A percentile compares a stretch with the other conserved stretches of the same genome.
Evolutionary conservation across 2,329 filamentous ascomycete genomes (phyloP).

Genomic region (Nectriaceae sp.): DNA sequence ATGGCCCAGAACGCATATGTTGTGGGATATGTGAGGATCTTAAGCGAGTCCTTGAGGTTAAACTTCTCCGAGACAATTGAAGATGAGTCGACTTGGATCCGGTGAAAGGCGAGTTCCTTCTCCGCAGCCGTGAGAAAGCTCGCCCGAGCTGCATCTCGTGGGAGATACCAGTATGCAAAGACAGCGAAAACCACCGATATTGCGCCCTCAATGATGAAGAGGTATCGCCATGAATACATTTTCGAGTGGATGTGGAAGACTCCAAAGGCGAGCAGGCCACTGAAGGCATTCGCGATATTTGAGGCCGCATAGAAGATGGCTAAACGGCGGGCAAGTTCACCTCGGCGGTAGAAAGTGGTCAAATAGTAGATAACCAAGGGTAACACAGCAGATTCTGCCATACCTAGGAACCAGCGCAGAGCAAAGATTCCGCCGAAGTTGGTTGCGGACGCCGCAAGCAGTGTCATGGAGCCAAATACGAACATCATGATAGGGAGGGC

Average conservation of each 20-base stretch:
- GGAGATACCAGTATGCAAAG: constrained; percentile 71
- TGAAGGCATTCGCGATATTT: constrained; percentile 66
- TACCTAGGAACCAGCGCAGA: constrained; percentile 54
- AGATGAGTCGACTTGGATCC: constrained; percentile 74
- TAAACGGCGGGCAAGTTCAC: constrained; percentile 44
- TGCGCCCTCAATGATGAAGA: constrained; percentile 56
- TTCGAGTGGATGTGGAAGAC: constrained; percentile 48
- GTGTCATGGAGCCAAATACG: constrained; percentile 66
- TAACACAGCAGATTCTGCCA: constrained; percentile 56
- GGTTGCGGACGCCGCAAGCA: constrained; percentile 54
- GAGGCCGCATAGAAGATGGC: constrained; percentile 76
- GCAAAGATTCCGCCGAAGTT: constrained; percentile 53
- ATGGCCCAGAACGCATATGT: constrained; percentile 53
- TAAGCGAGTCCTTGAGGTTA: constrained; percentile 50
- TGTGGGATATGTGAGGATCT: constrained; percentile 52
- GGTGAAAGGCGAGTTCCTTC: constrained; percentile 66
- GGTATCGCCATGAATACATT: constrained; percentile 48
- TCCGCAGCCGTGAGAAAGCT: constrained; percentile 67
- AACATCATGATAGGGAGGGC: constrained; percentile 73
- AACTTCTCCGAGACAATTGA: constrained; percentile 58
- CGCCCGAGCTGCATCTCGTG: constrained; percentile 62
- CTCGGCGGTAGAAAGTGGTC: constrained; percentile 51
- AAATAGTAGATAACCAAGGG: constrained; percentile 55
- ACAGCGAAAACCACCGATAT: constrained; percentile 62
- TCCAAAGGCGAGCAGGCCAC: constrained; percentile 48